Conservation (phyloP, 495 filamentous ascomycete species). For the Margaritispora aquatica region DNA sequence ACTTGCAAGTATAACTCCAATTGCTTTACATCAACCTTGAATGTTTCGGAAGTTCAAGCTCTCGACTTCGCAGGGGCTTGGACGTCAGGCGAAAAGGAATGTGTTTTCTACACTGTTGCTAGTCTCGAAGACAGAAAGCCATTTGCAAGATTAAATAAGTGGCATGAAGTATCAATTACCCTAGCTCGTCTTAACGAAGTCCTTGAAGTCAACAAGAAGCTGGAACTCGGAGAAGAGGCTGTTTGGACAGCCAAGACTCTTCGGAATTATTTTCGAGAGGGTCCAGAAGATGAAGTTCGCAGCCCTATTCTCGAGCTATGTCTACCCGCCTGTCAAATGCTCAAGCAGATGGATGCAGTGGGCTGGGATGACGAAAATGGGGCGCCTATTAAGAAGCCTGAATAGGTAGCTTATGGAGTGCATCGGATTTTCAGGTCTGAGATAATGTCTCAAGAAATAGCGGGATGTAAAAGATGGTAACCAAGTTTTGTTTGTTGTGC, state of each 20-base stretch:
- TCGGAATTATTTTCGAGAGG: too few species aligned
- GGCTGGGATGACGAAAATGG: conserved; percentile 21
- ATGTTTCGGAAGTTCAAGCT: conserved; percentile 38
- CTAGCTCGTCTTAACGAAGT: conserved; percentile 23
- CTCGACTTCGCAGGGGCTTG: conserved; percentile 16
- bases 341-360: conserved; percentile 23
- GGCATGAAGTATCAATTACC: conserved; percentile 37
- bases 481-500: too few species aligned
- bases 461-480: too few species aligned
- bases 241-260: conserved; percentile 30
- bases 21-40: conserved; percentile 23
- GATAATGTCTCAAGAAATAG: too few species aligned
- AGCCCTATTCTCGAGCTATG: too few species aligned
- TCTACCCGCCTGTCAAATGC: conserved; percentile 17
- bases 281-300: too few species aligned
- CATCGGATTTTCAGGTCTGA: too few species aligned
- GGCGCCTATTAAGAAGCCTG: too few species aligned
- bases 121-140: conserved; percentile 8
- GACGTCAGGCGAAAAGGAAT: neutral
- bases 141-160: conserved; percentile 17
- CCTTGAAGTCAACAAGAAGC: conserved; percentile 30
- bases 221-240: conserved; percentile 35
- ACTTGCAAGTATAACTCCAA: conserved; percentile 15
- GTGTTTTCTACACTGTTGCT: neutral
- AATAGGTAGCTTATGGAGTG: too few species aligned